Percentiles rank a stretch among this genome's conserved stretches.
Evolutionary conservation across 768 basidiomycete species (phyloP).

Genomic region (Filobasidium wieringae): DNA sequence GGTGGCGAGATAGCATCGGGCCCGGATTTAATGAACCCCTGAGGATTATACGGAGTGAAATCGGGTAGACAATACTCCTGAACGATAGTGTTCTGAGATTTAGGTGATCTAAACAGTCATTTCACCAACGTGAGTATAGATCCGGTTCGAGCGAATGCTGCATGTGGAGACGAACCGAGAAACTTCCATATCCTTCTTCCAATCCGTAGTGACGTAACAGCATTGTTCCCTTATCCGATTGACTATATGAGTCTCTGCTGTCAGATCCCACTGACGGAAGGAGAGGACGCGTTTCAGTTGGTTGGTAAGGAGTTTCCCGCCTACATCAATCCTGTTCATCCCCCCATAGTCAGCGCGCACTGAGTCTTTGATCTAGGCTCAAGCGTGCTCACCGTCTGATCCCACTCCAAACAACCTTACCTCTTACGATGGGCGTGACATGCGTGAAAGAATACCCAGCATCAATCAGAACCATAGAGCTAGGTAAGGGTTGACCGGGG

Average conservation of each 20-base stretch:
- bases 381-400: constrained; percentile 55
- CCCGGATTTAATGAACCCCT: constrained; percentile 43
- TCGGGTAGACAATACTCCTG: constrained; percentile 88
- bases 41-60: constrained; percentile 47
- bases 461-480: constrained; percentile 74
- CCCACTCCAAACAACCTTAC: constrained; percentile 62
- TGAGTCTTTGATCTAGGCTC: neutral
- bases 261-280: constrained; percentile 96
- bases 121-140: too few species aligned
- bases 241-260: constrained; percentile 89
- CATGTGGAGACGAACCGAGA: constrained; percentile 67
- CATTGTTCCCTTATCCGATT: constrained; percentile 84
- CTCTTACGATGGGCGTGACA: constrained; percentile 67
- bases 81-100: constrained; percentile 44
- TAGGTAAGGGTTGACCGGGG: constrained; percentile 46
- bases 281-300: constrained; percentile 87
- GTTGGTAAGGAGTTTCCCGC: constrained; percentile 90
- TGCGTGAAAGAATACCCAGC: constrained; percentile 92
- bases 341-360: neutral
- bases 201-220: constrained; percentile 66
- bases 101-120: neutral
- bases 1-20: constrained; percentile 20
- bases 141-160: too few species aligned
- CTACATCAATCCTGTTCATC: constrained; percentile 67
- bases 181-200: constrained; percentile 58